Percentiles rank a stretch among this genome's conserved stretches.
These are phyloP conservation scores for Xylaria sp. DNA, from an alignment of 2,329 filamentous ascomycete genomes.

Conservation along the genomic window DNA sequence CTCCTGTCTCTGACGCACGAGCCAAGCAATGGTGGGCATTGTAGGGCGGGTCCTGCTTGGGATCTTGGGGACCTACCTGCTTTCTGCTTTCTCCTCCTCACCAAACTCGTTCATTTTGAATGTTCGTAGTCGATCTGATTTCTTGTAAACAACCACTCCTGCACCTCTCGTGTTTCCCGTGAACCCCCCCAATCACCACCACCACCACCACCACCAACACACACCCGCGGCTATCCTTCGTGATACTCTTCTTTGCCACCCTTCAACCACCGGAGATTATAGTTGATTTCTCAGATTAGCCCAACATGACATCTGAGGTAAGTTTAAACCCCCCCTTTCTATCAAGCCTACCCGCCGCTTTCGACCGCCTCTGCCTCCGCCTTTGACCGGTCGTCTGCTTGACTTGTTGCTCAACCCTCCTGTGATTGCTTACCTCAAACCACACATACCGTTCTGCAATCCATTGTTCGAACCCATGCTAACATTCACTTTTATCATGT, in stretches of 20 bases:
- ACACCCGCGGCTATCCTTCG: not conserved
- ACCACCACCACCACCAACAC: slow-evolving; percentile 11
- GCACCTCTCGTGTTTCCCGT: slow-evolving; percentile 26
- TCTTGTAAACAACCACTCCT: slow-evolving; percentile 39
- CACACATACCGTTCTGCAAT: slow-evolving; percentile 30
- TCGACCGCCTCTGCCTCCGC: slow-evolving; percentile 13
- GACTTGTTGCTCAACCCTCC: slow-evolving; percentile 4
- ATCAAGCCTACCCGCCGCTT: slow-evolving; percentile 29
- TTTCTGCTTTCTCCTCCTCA: slow-evolving; percentile 32
- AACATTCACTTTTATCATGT: slow-evolving; percentile 41
- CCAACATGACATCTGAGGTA: slow-evolving; percentile 44
- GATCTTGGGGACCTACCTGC: slow-evolving; percentile 19
- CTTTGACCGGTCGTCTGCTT: slow-evolving; percentile 6
- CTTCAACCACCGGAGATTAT: slow-evolving; percentile 21
- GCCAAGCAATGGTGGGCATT: slow-evolving; percentile 21
- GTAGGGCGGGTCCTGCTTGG: slow-evolving; percentile 25
- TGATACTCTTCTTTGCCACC: slow-evolving; percentile 1
- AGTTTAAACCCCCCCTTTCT: slow-evolving; percentile 32
- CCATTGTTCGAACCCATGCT: slow-evolving; percentile 32
- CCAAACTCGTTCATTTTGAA: slow-evolving; percentile 40
- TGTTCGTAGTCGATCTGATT: slow-evolving; percentile 34
- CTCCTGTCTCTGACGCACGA: slow-evolving; percentile 26
- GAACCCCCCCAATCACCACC: slow-evolving; percentile 19
- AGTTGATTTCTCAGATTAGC: slow-evolving; percentile 23
- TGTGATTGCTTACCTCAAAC: not conserved